Evolutionary conservation across 768 basidiomycete genomes (phyloP), one percentile per base, ranked within the genome.

Genomic region (Mycena haematopus): DNA sequence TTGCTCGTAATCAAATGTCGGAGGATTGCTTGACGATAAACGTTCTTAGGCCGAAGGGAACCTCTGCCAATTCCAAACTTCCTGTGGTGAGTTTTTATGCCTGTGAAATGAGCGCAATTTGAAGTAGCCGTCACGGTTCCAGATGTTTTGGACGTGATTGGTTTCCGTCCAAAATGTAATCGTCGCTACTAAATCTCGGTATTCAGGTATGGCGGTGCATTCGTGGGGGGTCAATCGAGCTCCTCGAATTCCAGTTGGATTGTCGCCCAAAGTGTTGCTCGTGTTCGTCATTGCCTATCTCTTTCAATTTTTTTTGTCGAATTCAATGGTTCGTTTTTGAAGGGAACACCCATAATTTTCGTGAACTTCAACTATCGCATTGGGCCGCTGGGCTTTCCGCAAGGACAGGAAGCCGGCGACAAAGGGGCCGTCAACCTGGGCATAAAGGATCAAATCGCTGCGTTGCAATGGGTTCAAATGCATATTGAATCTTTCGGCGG

Each of bases 401-500:
- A n/a, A n/a, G 40, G 40, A 5, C 40, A 42, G 19, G 40, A 42
- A 15, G 80, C 79, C 3, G 69, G 64, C 11, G 49, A 67, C 4
- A 62, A 63, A 0, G 75, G 71, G 9, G 71, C 72, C 2, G 71
- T 79, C 19, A 81, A 80, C 64, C 69, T 82, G 42, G 81, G 74
- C 8, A 58, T 82, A 14, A 74, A 68, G 44, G 81, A 83, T 58
- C 74, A 79, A 60, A 52, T 76, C 25, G 62, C 69, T 6, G 82
- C 79, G 6, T 70, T 82, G 3, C 55, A 71, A 49, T 83, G 81
- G 86, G 79, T 88, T 0, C 82, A 87, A 56, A 66, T 74, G 44
- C 81, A 89, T 62, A 85, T 88, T 54, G 74, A 68, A 33, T 67
- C 73, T 0, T 88, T 88, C 69, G 85, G 86, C 3, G 87, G 87